Base-by-base conservation (phyloP, 805 yeast species). In the Wickerhamiella brachini region DNA sequence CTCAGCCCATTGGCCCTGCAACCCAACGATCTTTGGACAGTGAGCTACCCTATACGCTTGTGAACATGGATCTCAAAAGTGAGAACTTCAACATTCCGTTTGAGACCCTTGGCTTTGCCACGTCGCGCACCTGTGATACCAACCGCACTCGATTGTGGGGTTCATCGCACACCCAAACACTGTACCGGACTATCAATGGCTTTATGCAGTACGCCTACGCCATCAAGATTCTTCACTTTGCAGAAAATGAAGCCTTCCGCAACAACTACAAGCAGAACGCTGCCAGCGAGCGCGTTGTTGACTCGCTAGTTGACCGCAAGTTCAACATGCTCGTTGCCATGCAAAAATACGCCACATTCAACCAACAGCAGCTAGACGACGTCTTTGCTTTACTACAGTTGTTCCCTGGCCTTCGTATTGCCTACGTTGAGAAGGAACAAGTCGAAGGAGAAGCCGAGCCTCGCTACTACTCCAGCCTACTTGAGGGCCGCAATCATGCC, bases 71-170 rank as follows among this genome's bases (percentile, higher is more conserved):
- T 20, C 39, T 45, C 6, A 20, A 45, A 3, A 45, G 39, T n/a
- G 39, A 29, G 24, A 29, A n/a, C 24, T 48, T 44, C 31, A 41
- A 39, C 10, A n/a, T 54, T 4, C 57, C 57, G 1, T 38, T 51
- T 5, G 39, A 52, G 20, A 51, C 50, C 29, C 46, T 60, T 8
- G 63, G 63, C 7, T 60, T 60, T 44, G 49, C 49, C 1, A 43
- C 58, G 1, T 47, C 58, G 3, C 55, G 55, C 15, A 61, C 63
- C 1, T 53, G 52, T 43, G 58, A 59, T 9, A 59, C 61, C 1
- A 62, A 83, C 55, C 69, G 94, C 63, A 86, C 95, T 0, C 72
- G 95, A 60, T 74, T 86, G 1, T 87, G 96, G 96, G 85, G 95
- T 0, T 85, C 95, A 0, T 67, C 84, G 50, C 72, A 95, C 59